Conservation (phyloP, 768 basidiomycete genomes). For the Candolleomyces eurysporus region DNA sequence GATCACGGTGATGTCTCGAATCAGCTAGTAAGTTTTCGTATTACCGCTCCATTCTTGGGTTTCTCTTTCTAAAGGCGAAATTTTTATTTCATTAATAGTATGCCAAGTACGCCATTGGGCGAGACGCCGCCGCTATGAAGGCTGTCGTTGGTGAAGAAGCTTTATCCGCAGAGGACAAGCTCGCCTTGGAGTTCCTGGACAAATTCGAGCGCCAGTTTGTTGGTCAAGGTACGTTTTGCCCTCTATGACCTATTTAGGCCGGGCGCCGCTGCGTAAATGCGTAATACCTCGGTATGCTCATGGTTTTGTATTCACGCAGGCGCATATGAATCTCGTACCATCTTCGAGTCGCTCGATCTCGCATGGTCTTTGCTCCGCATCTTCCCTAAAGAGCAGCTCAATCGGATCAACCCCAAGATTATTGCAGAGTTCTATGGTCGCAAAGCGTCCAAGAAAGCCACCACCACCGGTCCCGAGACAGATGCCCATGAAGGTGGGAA, state of each 20-base stretch:
- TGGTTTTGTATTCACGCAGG: conserved; percentile 42
- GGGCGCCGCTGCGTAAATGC: neutral
- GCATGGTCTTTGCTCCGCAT: conserved; percentile 96
- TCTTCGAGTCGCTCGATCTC: conserved; percentile 96
- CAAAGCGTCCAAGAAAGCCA: conserved; percentile 65
- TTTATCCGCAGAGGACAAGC: conserved; percentile 90
- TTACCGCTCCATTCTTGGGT: conserved; percentile 1
- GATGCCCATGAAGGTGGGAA: conserved; percentile 38
- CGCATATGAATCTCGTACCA: conserved; percentile 90
- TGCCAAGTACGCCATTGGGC: conserved; percentile 97
- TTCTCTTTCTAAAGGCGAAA: conserved; percentile 1
- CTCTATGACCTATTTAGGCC: conserved; percentile 11
- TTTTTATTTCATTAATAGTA: conserved; percentile 51
- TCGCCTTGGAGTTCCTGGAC: conserved; percentile 95
- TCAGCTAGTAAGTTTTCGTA: conserved; percentile 69
- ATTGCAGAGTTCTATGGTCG: conserved; percentile 91
- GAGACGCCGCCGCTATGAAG: conserved; percentile 98
- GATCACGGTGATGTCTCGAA: conserved; percentile 99
- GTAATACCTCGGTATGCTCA: neutral
- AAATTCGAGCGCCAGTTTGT: conserved; percentile 98
- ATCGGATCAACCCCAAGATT: conserved; percentile 97
- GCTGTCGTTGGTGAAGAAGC: conserved; percentile 99
- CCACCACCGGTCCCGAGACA: conserved; percentile 47
- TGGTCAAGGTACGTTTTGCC: conserved; percentile 80
- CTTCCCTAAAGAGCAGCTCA: conserved; percentile 98